A percentile compares a stretch with the other conserved stretches of the same genome.
Conservation (phyloP, 2,329 filamentous ascomycete species). For the Lachnellula hyalina region DNA sequence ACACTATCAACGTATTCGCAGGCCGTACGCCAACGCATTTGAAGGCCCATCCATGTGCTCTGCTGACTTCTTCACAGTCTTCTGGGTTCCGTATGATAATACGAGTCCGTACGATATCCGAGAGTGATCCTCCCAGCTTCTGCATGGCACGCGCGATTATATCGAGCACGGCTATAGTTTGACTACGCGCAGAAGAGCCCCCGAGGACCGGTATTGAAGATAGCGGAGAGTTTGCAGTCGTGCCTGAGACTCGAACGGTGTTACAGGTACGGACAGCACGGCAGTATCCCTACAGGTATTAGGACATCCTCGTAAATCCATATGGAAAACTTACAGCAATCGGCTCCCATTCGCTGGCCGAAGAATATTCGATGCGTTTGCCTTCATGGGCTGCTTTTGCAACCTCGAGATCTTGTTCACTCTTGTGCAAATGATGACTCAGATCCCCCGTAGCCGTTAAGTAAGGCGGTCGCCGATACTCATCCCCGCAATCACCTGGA, state of each 20-base stretch:
- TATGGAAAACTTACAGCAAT: constrained; percentile 21
- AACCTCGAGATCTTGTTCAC: constrained; percentile 6
- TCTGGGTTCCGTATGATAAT: constrained; percentile 23
- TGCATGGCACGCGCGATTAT: constrained; percentile 27
- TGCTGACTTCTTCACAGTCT: constrained; percentile 26
- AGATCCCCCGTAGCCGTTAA: constrained; percentile 31
- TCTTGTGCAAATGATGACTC: constrained; percentile 26
- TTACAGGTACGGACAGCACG: constrained; percentile 28
- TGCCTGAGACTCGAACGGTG: constrained; percentile 29
- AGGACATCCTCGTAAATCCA: too few relatives aligned
- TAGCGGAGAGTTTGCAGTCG: constrained; percentile 29
- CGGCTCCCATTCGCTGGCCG: constrained; percentile 30
- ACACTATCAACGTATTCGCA: constrained; percentile 15
- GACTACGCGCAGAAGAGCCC: constrained; percentile 9
- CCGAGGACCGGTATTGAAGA: constrained; percentile 18
- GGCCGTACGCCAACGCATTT: constrained; percentile 21
- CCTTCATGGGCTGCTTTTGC: constrained; percentile 19
- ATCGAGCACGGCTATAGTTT: constrained; percentile 29
- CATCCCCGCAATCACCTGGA: constrained; percentile 32
- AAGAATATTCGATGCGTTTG: constrained; percentile 27
- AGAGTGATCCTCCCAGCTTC: constrained; percentile 24
- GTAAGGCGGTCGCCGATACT: constrained; percentile 31
- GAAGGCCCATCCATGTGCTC: constrained; percentile 29
- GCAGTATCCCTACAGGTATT: constrained; percentile 24
- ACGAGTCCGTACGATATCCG: constrained; percentile 28